Evolutionary conservation across 768 basidiomycete genomes (phyloP), one percentile per base, ranked within the genome.

Genomic region (Leccinum imitatum): DNA sequence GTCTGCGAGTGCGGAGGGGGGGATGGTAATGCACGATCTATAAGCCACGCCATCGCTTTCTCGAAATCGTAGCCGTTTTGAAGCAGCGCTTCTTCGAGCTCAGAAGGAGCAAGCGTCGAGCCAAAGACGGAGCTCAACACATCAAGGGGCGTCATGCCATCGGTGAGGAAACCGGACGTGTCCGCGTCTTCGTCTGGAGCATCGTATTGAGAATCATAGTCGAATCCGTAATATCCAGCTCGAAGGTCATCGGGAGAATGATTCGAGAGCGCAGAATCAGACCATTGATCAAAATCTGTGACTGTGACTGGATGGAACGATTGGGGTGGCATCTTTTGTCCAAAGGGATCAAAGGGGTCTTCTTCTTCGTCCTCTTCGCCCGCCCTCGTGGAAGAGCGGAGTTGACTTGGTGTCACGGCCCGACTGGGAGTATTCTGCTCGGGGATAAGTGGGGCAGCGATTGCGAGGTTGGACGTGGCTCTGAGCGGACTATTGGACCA

Each of bases 111-210:
- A 10, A 99, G 81, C 2, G 93, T 87, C 2, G 93, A 89, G 15
- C 91, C 93, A 71, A 99, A 99, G 41, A 99, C 92, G 47, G 92
- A 94, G 70, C 84, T 86, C 19, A 99, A 87, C 47, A 98, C 94
- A 67, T 99, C 97, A 67, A 99, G 90, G 1, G 97, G 97, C 1
- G 96, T 96, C 93, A 99, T 96, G 48, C 94, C 94, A 70, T 92
- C 90, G 0, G 89, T 90, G 54, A 93, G 82, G 75, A 84, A 78
- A 35, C 84, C 82, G 37, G 80, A 76, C 13, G 80, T 79, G 39
- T 87, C 84, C 6, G 78, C 76, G 58, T 84, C 84, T 53, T 79
- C 75, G 7, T 64, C 65, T n/a, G 68, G 64, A 19, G 61, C 62
- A 53, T 74, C 72, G 35, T 66, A 74, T 46, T 74, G 71, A 59